Evolutionary conservation across 2,329 filamentous ascomycete genomes (phyloP), one percentile per base, ranked within the genome.

Genomic region (Didymellaceae sp.): DNA sequence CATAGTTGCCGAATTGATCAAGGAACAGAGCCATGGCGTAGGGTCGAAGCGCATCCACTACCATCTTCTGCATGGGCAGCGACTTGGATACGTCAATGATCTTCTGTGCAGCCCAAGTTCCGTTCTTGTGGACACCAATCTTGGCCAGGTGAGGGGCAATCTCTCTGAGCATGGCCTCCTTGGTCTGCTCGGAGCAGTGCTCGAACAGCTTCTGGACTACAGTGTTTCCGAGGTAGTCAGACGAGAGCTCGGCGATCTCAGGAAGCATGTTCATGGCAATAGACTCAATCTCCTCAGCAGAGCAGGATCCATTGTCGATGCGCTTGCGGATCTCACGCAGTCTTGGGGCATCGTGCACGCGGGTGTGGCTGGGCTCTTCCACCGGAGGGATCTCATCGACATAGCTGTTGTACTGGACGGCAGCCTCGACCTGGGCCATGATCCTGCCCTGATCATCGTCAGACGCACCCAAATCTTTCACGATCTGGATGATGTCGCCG

Each of bases 131-230:
- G 6, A 97, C 87, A 64, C 94, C 94, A 75, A 97, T 97, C 75
- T 97, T 92, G 20, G 93, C 91, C 71, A 97, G 83, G 70, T 97
- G 92, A 50, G 93, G 92, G 2, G 89, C 86, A 65, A 99, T 96
- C 68, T 92, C 86, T 11, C 79, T 76, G 50, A 99, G 80, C 94
- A 99, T 97, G 48, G 89, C 87, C 72, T 97, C 91, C 64, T 95
- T 92, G 32, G 93, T 85, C 32, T 86, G 80, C 71, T 97, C 93
- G 0, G 91, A 94, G 77, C 94, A 97, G 76, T 90, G 91, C 74
- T 99, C 93, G 68, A 99, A 99, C 35, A 99, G 80, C 76, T 99
- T 99, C 77, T 99, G 94, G 14, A 99, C 93, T n/a, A 99, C 94
- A 0, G 94, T 99, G 77, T 99, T 99, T 63, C 94, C 94, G 24